These are phyloP conservation scores for Sphaceloma murrayae DNA, from an alignment of 2,329 filamentous ascomycete genomes.

Conservation along the genomic window DNA sequence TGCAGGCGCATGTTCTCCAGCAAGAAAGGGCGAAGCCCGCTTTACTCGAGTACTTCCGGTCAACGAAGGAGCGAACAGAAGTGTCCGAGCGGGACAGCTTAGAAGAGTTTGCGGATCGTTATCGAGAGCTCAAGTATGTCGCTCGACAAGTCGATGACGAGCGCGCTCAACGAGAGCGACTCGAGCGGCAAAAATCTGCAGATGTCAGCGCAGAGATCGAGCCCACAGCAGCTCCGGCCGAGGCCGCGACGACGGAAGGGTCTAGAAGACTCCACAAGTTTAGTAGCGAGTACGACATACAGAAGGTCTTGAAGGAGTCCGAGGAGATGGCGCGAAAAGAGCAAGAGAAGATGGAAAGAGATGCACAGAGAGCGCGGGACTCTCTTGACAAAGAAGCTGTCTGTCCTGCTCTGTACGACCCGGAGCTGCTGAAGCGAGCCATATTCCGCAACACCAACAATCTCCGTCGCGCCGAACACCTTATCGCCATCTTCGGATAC, in stretches of 20 bases:
- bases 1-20: conserved; percentile 30
- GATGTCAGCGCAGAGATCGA: conserved; percentile 40
- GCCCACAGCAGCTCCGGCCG: conserved; percentile 21
- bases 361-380: conserved; percentile 57
- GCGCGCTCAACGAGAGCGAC: conserved; percentile 31
- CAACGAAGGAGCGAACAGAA: conserved; percentile 15
- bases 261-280: conserved; percentile 47
- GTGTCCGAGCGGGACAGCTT: conserved; percentile 23
- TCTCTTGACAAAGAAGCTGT: conserved; percentile 68
- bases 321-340: conserved; percentile 62
- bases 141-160: conserved; percentile 35
- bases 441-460: conserved; percentile 59
- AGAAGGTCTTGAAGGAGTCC: conserved; percentile 62
- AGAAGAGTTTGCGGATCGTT: conserved; percentile 30
- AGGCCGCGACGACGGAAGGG: conserved; percentile 42
- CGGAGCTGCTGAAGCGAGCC: conserved; percentile 49
- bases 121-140: conserved; percentile 34
- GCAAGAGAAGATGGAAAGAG: conserved; percentile 44
- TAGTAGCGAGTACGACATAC: conserved; percentile 63
- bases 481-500: conserved; percentile 62
- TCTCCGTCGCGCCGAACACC: conserved; percentile 53
- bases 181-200: conserved; percentile 28
- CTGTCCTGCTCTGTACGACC: conserved; percentile 59
- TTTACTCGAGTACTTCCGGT: conserved; percentile 24
- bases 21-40: conserved; percentile 29